These are phyloP conservation scores for Suillus sp. DNA, from an alignment of 768 basidiomycete species.

Conservation along the genomic window DNA sequence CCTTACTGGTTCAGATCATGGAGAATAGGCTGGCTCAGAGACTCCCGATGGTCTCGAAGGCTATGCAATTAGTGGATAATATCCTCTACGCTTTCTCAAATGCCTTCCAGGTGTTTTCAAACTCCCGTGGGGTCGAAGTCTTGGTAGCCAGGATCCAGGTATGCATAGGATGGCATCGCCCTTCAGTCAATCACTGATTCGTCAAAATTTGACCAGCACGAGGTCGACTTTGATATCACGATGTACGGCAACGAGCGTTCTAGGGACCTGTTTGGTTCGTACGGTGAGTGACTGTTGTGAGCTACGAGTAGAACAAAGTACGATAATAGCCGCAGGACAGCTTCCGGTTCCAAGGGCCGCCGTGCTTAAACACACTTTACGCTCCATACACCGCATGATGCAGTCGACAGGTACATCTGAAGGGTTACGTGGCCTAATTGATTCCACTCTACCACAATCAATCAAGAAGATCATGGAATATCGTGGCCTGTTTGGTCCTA, in stretches of 20 bases:
- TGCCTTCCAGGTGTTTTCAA: conserved; percentile 85
- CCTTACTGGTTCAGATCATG: conserved; percentile 85
- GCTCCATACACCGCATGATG: conserved; percentile 97
- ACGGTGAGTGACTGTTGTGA: conserved; percentile 41
- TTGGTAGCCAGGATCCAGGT: conserved; percentile 90
- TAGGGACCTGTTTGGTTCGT: conserved; percentile 51
- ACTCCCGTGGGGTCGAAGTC: conserved; percentile 79
- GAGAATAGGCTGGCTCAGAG: conserved; percentile 73
- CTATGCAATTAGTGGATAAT: conserved; percentile 90
- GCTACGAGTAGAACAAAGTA: background rate
- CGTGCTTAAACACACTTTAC: conserved; percentile 86
- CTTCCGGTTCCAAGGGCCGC: conserved; percentile 74
- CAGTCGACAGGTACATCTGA: conserved; percentile 93
- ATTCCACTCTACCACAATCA: conserved; percentile 81
- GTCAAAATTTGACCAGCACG: conserved; percentile 46
- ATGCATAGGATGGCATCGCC: conserved; percentile 24
- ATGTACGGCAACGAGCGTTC: conserved; percentile 51
- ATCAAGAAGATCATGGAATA: conserved; percentile 88
- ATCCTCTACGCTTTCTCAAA: conserved; percentile 88
- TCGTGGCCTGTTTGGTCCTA: conserved; percentile 82
- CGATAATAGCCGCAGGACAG: conserved; percentile 47
- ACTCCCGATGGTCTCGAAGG: conserved; percentile 80
- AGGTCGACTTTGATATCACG: conserved; percentile 66
- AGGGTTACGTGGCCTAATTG: conserved; percentile 91
- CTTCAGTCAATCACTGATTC: conserved; percentile 17